Base-by-base conservation (phyloP, 2,329 filamentous ascomycete species). In the Cladorrhinum sp. region DNA sequence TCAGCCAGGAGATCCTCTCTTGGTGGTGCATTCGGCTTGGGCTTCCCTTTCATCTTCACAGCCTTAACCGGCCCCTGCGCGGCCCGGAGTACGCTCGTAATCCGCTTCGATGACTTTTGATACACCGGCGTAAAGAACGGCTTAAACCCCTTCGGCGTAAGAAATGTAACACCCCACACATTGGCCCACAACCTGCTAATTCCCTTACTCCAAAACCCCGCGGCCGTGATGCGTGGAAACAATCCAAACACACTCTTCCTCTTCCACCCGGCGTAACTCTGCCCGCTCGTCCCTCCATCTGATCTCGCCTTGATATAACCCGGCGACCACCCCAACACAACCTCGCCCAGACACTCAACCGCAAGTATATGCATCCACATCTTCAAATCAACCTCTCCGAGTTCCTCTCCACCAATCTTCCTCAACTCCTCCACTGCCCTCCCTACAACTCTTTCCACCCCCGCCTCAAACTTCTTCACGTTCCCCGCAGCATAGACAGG, bases 321-420 rank as follows among this genome's bases (percentile, higher is more conserved):
- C 0, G 81, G 81, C 0, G 81, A 82, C 81, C 81, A 83, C 0
- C 79, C 79, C 1, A 84, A 70, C 0, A 83, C 80, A 1, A 77
- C 69, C 0, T 80, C 79, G 0, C 79, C 77, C 2, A 84, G 76
- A 21, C 77, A 82, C 63, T 84, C 81, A 28, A 84, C 79, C 1
- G 75, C 77, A 18, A 82, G 72, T 59, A 84, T 82, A 69, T 84
- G 81, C 80, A 83, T 83, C 81, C 81, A 84, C 58, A 82, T 77
- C 55, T 79, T 80, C 18, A 84, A 66, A 59, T 83, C 3, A 83
- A 66, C 26, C 77, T 73, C 1, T 68, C 65, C 0, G n/a, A n/a
- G n/a, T 28, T 28, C 26, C 26, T n/a, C n/a, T n/a, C 78, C 79
- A 0, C 73, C 51, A 1, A 81, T 66, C 0, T 61, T 59, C 3